Evolutionary conservation across 768 basidiomycete species (phyloP), one percentile per base, ranked within the genome.

Genomic region (Melanogaster broomeanus): DNA sequence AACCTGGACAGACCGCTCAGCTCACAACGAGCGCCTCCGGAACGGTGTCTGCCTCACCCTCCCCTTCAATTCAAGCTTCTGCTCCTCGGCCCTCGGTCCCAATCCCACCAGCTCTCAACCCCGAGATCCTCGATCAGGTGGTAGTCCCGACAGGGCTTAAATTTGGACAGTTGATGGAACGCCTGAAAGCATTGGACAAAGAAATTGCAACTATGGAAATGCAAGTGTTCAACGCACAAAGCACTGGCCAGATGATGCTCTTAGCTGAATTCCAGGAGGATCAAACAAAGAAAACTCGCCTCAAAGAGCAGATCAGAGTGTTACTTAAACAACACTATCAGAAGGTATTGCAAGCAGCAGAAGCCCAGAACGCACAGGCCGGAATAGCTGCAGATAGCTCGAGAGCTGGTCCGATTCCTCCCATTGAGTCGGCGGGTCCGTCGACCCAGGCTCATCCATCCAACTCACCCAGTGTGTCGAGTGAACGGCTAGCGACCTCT

Each of bases 111-210:
- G 4, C 15, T 18, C 6, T 46, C 8, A 55, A 39, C 8, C 19
- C 52, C 9, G 57, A 55, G 4, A 5, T 59, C n/a, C 42, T 55
- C n/a, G 63, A 61, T 3, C 65, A 57, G 28, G 45, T 49, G 6
- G 52, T 58, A 42, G 13, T 28, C 10, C 27, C 49, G 27, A 38
- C 24, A 12, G 58, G 52, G 2, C 1, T 53, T 16, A 69, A 27
- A 40, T 56, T 65, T 38, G 45, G 51, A 40, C 64, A 64, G 19
- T 22, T 67, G 52, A 38, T 65, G 48, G 69, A 65, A 13, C 61
- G 51, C 19, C 45, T 67, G 9, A 58, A 46, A 22, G 19, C 1
- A 5, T 15, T 62, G 3, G 67, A 69, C 0, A 52, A 8, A 28
- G 58, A 63, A 1, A 35, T 67, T 16, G n/a, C 6, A 6, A 4